phyloP scores from a whole-genome alignment of 768 basidiomycete genomes.

The Hericium rajendrae region DNA sequence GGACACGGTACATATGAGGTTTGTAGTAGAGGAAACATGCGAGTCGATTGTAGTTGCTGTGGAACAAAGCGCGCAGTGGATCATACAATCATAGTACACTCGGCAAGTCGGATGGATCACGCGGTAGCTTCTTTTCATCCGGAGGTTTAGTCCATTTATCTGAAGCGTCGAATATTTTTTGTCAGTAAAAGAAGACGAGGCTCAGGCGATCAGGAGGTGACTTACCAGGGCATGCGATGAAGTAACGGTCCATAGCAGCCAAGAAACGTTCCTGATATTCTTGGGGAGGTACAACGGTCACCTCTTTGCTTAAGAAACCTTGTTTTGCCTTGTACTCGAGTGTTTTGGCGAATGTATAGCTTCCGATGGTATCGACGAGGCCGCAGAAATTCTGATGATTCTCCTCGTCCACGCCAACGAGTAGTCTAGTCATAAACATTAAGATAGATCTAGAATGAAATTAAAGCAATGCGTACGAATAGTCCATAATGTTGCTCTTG shows the following conservation, averaged over 20 bases:
- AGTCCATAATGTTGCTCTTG: slow-evolving; percentile 79
- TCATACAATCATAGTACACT: slow-evolving; percentile 21
- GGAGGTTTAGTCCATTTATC: slow-evolving; percentile 31
- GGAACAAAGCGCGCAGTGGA: neutral
- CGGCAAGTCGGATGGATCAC: slow-evolving; percentile 20
- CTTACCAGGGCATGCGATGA: slow-evolving; percentile 66
- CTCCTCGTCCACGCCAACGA: slow-evolving; percentile 64
- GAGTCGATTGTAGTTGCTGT: no score
- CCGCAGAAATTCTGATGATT: slow-evolving; percentile 65
- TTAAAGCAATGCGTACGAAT: slow-evolving; percentile 44
- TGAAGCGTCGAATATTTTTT: slow-evolving; percentile 3
- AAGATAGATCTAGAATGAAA: neutral
- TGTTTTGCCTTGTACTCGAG: slow-evolving; percentile 81
- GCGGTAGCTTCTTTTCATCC: slow-evolving; percentile 21
- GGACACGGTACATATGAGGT: no score
- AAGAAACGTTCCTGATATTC: slow-evolving; percentile 77
- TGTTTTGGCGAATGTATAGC: slow-evolving; percentile 80
- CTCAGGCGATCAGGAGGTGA: slow-evolving; percentile 1
- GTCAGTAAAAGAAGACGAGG: neutral
- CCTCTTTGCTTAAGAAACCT: slow-evolving; percentile 48
- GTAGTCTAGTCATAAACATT: slow-evolving; percentile 33
- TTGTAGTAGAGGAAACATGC: no score
- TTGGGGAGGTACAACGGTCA: slow-evolving; percentile 70
- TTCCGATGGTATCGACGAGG: slow-evolving; percentile 79
- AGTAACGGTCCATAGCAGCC: slow-evolving; percentile 62